Evolutionary conservation across 148 eudicot species (phyloP).

Genomic region (Agrostemma githago): DNA sequence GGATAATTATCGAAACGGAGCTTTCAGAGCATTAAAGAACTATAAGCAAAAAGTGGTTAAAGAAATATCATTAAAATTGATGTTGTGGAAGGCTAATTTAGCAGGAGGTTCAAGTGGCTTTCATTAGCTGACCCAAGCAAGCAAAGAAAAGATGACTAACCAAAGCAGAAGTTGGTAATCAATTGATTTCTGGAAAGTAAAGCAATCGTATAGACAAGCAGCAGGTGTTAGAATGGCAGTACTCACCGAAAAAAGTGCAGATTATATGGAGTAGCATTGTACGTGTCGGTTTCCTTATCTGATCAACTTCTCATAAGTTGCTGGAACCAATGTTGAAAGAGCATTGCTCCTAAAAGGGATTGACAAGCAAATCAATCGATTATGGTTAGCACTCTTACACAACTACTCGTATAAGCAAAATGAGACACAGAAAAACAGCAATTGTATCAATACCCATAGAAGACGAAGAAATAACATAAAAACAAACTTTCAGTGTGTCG

Average conservation of each 20-base stretch:
- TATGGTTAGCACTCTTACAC: not conserved
- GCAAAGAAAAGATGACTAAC: not conserved
- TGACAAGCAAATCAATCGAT: not conserved
- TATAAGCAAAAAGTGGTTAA: not conserved
- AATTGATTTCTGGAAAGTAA: not conserved
- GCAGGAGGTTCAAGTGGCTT: conserved; percentile 11
- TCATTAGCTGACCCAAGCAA: not conserved
- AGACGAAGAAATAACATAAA: not conserved
- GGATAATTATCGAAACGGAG: conserved; percentile 3
- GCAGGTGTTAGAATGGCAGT: not conserved
- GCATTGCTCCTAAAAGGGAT: not conserved
- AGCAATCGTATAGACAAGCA: not conserved
- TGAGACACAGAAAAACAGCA: not conserved
- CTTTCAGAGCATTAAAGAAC: not conserved
- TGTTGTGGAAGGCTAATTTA: not conserved
- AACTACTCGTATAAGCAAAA: not conserved
- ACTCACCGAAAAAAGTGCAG: not conserved
- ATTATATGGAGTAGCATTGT: not conserved
- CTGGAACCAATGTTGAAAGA: not conserved
- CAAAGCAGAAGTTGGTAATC: not conserved
- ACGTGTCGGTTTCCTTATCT: not conserved
- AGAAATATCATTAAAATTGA: not conserved
- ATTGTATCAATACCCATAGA: not conserved
- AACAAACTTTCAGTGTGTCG: no score
- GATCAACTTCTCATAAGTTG: not conserved